phyloP scores from a whole-genome alignment of 352 stramenopile species.

The Pythium biforme region DNA sequence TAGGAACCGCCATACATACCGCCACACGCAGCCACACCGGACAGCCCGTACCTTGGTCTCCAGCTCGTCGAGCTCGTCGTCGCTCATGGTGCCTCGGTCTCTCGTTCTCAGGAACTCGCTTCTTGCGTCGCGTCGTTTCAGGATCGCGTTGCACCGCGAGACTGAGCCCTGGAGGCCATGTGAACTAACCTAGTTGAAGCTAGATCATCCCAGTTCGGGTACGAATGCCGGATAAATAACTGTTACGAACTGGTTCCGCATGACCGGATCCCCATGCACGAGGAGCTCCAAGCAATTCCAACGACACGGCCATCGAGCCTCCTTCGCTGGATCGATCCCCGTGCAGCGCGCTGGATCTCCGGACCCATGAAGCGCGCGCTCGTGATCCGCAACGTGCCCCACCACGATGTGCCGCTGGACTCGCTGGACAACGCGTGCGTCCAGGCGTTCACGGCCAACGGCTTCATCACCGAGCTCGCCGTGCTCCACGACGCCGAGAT shows the following conservation, averaged over 20 bases:
- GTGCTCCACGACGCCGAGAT: slow-evolving; percentile 59
- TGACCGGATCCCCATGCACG: too few relatives aligned
- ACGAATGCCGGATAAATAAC: too few relatives aligned
- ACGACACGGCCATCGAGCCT: too few relatives aligned
- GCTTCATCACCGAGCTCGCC: slow-evolving; percentile 72
- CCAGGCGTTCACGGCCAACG: slow-evolving; percentile 60
- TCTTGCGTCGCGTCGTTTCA: slow-evolving; percentile 12
- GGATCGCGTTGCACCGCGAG: too few relatives aligned
- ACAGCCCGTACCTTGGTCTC: slow-evolving; percentile 48
- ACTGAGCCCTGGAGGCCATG: too few relatives aligned
- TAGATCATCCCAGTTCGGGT: too few relatives aligned
- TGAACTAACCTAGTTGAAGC: too few relatives aligned
- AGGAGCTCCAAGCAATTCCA: too few relatives aligned
- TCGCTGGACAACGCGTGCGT: slow-evolving; percentile 76
- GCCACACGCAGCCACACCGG: background rate
- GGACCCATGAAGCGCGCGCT: slow-evolving; percentile 82
- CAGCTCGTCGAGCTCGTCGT: slow-evolving; percentile 72
- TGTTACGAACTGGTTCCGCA: background rate
- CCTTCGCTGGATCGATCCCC: background rate
- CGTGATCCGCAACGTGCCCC: slow-evolving; percentile 75
- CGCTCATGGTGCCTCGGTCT: slow-evolving; percentile 34
- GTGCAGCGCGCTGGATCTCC: too few relatives aligned
- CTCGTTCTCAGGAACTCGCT: too few relatives aligned
- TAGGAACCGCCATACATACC: background rate
- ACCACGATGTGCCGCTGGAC: slow-evolving; percentile 70